Base-by-base conservation (phyloP, 208 protist species). In the Leishmania tropica region DNA sequence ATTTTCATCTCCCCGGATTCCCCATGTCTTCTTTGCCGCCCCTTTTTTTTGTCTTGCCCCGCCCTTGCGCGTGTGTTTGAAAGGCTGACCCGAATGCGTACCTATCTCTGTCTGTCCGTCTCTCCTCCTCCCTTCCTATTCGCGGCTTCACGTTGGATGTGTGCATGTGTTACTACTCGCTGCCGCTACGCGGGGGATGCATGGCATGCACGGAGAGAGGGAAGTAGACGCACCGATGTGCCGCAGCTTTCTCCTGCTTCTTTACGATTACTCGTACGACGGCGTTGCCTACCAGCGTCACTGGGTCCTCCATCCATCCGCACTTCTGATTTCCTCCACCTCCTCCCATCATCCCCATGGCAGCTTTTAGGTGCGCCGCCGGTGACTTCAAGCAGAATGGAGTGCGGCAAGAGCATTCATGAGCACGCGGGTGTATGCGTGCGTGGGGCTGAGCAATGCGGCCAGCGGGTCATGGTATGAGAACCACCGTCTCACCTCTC, bases 211-310 rank as follows among this genome's bases (percentile, higher is more conserved):
- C 11, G 31, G 28, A 64, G 58, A 64, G 28, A 78, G 35, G 53
- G 15, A 45, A 1, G 15, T 47, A 3, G 37, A 31, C 31, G 37
- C 56, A 35, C 48, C 35, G 31, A 8, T 47, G 48, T 53, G 74
- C n/a, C 10, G 28, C 48, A 60, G 42, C n/a, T 58, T 80, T 74
- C 58, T 40, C 60, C n/a, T 85, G 15, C 65, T 42, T 65, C 19
- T 48, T 79, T 80, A 21, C 10, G 35, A 15, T 70, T 42, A 51
- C 58, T 76, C 74, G n/a, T 31, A 42, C 42, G 7, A 37, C 28
- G 11, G 13, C 31, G 28, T 21, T 37, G 31, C 15, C 31, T 67
- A 17, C 15, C 10, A n/a, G 31, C 31, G n/a, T 21, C 62, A 40
- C 62, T 40, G 58, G 6, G 5, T 10, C 62, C 1, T 54, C 17